A percentile compares a stretch with the other conserved stretches of the same genome.
Conservation (phyloP, 495 filamentous ascomycete species). For the Bacidia rubella region DNA sequence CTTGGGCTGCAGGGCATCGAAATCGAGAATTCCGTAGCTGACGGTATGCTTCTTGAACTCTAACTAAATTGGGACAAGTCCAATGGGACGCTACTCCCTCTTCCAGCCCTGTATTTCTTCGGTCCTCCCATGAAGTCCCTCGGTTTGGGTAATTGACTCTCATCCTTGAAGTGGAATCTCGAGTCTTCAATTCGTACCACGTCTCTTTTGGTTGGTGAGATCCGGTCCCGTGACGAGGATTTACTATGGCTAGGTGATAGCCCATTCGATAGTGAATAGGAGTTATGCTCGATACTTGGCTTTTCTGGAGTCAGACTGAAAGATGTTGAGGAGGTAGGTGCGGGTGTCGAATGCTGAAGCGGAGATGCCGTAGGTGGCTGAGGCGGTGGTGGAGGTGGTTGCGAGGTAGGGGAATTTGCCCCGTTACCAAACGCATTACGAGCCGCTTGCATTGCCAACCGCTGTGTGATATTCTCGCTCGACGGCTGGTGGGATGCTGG, state of each 20-base stretch:
- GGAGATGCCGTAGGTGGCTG: slow-evolving; percentile 34
- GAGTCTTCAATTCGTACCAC: slow-evolving; percentile 56
- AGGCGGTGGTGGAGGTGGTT: slow-evolving; percentile 38
- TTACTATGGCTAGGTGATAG: slow-evolving; percentile 19
- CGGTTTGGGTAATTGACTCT: slow-evolving; percentile 72
- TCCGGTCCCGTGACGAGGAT: slow-evolving; percentile 7
- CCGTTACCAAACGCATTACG: slow-evolving; percentile 31
- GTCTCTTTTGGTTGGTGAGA: slow-evolving; percentile 26
- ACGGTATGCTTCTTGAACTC: too few species aligned
- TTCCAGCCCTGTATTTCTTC: slow-evolving; percentile 75
- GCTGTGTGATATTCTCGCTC: slow-evolving; percentile 23
- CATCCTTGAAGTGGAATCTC: slow-evolving; percentile 77
- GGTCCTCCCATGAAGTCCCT: slow-evolving; percentile 56
- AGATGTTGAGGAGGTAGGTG: slow-evolving; percentile 26
- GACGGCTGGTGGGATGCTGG: slow-evolving; percentile 11
- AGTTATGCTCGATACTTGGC: slow-evolving; percentile 57
- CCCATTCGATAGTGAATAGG: slow-evolving; percentile 60
- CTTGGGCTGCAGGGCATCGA: too few species aligned
- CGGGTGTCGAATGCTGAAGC: slow-evolving; percentile 33
- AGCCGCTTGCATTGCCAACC: slow-evolving; percentile 35
- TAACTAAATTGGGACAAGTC: slow-evolving; percentile 40
- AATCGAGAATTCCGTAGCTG: too few species aligned
- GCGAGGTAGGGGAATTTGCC: slow-evolving; percentile 40
- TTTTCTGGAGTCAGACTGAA: slow-evolving; percentile 27
- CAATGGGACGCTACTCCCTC: slow-evolving; percentile 86